These are phyloP conservation scores for Hyphodiscus sp. DNA, from an alignment of 2,329 filamentous ascomycete species.

Conservation along the genomic window DNA sequence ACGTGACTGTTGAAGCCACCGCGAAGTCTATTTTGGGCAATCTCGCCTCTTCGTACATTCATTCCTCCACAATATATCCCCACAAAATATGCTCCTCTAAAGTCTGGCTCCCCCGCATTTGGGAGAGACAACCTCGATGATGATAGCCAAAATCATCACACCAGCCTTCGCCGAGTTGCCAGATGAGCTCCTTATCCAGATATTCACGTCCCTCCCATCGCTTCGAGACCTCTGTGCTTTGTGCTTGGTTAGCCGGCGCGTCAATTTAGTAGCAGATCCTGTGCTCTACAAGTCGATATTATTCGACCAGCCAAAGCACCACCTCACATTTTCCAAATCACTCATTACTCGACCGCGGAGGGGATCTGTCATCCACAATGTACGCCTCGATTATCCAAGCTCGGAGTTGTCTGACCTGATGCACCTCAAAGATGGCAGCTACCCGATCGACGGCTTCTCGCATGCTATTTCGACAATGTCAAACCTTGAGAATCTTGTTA, in stretches of 20 bases:
- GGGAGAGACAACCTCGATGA: neutral
- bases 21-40: neutral
- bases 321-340: slow-evolving; percentile 43
- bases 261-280: slow-evolving; percentile 40
- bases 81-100: neutral
- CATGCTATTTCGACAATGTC: slow-evolving; percentile 44
- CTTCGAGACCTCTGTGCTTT: slow-evolving; percentile 30
- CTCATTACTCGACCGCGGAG: slow-evolving; percentile 40
- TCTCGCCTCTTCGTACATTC: neutral
- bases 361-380: slow-evolving; percentile 40
- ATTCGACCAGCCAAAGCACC: slow-evolving; percentile 41
- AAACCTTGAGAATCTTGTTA: slow-evolving; percentile 41
- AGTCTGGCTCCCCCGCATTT: neutral
- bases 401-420: slow-evolving; percentile 38
- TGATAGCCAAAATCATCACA: neutral
- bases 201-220: neutral
- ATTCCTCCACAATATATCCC: neutral
- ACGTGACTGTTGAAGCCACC: no score
- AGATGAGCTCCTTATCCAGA: neutral
- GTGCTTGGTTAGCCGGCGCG: slow-evolving; percentile 37
- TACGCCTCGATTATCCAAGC: slow-evolving; percentile 40
- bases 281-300: slow-evolving; percentile 41
- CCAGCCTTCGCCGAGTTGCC: neutral
- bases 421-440: slow-evolving; percentile 32
- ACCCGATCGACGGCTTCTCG: slow-evolving; percentile 38